Evolutionary conservation across 2,329 filamentous ascomycete species (phyloP).

Genomic region (Penicillium aurantiogriseum): DNA sequence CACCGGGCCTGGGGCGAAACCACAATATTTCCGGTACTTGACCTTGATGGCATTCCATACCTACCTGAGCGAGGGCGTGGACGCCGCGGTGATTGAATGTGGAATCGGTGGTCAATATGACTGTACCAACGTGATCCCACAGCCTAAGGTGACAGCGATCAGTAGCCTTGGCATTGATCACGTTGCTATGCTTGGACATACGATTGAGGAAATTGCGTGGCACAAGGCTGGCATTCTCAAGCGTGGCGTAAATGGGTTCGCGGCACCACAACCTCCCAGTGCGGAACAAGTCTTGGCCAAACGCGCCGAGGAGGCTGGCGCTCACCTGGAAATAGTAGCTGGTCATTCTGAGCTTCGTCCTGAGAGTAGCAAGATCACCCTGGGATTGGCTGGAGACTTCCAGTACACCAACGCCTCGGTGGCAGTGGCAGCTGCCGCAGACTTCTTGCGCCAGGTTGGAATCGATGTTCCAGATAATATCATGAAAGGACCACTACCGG

Average conservation of each 20-base stretch:
- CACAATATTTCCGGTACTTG: slow-evolving; percentile 88
- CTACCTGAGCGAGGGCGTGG: slow-evolving; percentile 73
- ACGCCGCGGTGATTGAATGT: slow-evolving; percentile 81
- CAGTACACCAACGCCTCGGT: slow-evolving; percentile 63
- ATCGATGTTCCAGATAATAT: slow-evolving; percentile 40
- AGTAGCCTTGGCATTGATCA: slow-evolving; percentile 85
- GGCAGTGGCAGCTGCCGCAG: slow-evolving; percentile 51
- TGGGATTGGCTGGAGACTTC: slow-evolving; percentile 62
- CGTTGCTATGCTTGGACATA: slow-evolving; percentile 73
- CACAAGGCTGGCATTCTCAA: slow-evolving; percentile 91
- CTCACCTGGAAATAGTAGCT: slow-evolving; percentile 49
- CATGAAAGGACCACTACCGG: slow-evolving; percentile 51
- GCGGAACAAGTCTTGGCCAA: slow-evolving; percentile 58
- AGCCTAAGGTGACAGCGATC: slow-evolving; percentile 69
- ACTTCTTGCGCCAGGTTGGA: slow-evolving; percentile 40
- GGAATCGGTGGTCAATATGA: slow-evolving; percentile 94
- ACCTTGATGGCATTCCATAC: slow-evolving; percentile 85
- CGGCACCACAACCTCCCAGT: slow-evolving; percentile 55
- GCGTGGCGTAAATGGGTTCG: slow-evolving; percentile 60
- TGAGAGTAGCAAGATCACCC: slow-evolving; percentile 46
- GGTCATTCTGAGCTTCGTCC: slow-evolving; percentile 46
- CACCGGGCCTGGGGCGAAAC: slow-evolving; percentile 61
- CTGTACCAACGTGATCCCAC: slow-evolving; percentile 78
- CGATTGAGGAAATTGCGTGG: slow-evolving; percentile 82
- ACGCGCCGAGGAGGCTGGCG: slow-evolving; percentile 52